Percentiles rank a stretch among this genome's conserved stretches.
Conservation (phyloP, 2,329 filamentous ascomycete species). For the Colletotrichum chrysophilum region DNA sequence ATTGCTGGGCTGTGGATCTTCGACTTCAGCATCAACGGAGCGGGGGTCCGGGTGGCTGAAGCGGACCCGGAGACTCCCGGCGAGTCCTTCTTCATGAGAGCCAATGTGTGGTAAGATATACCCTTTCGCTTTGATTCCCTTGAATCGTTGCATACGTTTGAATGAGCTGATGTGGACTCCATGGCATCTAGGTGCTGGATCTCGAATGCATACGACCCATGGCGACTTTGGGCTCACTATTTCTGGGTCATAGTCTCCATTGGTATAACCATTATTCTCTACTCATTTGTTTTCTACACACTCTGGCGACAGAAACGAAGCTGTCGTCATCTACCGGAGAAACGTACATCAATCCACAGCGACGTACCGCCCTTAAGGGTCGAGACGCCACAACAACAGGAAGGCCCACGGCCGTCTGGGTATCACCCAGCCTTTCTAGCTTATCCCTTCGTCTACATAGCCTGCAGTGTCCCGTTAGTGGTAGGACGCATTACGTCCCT, state of each 20-base stretch:
- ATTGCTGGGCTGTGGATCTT: slow-evolving; percentile 56
- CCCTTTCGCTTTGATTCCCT: not conserved
- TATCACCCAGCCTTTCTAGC: slow-evolving; percentile 52
- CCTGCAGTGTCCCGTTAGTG: slow-evolving; percentile 66
- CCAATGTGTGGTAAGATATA: slow-evolving; percentile 3
- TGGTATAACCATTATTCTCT: slow-evolving; percentile 41
- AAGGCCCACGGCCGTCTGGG: not conserved
- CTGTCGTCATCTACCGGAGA: slow-evolving; percentile 1
- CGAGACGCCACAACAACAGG: not conserved
- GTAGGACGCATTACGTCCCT: slow-evolving; percentile 63
- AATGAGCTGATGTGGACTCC: not conserved
- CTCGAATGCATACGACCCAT: slow-evolving; percentile 51
- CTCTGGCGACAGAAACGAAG: slow-evolving; percentile 29
- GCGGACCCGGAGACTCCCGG: not conserved
- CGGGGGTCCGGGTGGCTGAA: not conserved
- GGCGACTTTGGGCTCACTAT: slow-evolving; percentile 66
- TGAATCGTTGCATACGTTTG: not conserved
- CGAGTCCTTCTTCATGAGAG: slow-evolving; percentile 18
- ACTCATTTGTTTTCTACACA: slow-evolving; percentile 42
- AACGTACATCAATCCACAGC: not conserved
- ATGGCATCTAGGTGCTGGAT: slow-evolving; percentile 61
- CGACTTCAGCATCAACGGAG: slow-evolving; percentile 21
- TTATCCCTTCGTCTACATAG: slow-evolving; percentile 66
- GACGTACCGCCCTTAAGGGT: not conserved
- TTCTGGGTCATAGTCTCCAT: slow-evolving; percentile 62